A percentile compares a stretch with the other conserved stretches of the same genome.
These are phyloP conservation scores for Fagopyrum tataricum DNA, from an alignment of 148 eudicot species.

Conservation along the genomic window DNA sequence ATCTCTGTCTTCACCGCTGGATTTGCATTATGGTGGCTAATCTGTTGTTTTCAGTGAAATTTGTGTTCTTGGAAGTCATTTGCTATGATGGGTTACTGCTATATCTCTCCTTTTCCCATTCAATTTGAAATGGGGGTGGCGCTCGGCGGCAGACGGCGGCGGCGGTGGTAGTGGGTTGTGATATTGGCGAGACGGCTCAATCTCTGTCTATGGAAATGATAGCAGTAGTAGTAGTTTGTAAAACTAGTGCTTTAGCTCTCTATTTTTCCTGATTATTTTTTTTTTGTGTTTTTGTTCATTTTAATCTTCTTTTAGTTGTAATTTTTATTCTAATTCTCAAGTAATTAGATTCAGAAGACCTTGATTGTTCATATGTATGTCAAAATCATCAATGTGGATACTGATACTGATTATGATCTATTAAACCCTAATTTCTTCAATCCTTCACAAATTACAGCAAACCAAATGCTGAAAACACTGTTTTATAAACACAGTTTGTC, in stretches of 20 bases:
- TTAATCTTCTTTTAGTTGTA: not conserved
- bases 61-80: not conserved
- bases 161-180: not conserved
- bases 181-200: conserved; percentile 1
- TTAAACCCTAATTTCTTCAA: not conserved
- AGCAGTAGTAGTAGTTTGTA: not conserved
- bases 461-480: too few relatives aligned
- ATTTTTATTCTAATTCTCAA: not conserved
- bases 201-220: not conserved
- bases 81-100: not conserved
- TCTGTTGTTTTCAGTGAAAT: not conserved
- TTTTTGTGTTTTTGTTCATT: not conserved
- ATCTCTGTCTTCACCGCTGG: not conserved
- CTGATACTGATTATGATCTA: not conserved
- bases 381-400: not conserved
- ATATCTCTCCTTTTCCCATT: not conserved
- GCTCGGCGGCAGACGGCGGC: not conserved
- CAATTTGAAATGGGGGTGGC: not conserved
- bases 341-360: not conserved
- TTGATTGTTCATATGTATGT: not conserved
- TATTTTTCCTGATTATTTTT: not conserved
- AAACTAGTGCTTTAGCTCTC: not conserved
- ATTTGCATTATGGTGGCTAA: not conserved
- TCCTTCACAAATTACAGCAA: too few relatives aligned
- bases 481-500: too few relatives aligned